Evolutionary conservation across 1,284 basidiomycete genomes (phyloP), one percentile per base, ranked within the genome.

Genomic region (Tylopilus orsonianus): DNA sequence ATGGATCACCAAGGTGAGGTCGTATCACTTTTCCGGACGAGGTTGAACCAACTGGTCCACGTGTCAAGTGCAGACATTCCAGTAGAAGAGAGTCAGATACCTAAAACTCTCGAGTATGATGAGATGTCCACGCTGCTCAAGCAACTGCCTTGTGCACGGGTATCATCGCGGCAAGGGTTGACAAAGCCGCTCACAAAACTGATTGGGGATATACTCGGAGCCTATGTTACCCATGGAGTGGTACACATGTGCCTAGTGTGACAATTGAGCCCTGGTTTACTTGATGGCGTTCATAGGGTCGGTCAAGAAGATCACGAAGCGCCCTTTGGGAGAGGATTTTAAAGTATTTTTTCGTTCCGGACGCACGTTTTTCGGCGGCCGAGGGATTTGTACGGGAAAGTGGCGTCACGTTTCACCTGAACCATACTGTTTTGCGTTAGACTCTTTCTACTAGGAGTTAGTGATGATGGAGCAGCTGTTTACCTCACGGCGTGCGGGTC

Each of bases 351-450:
- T 92, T 44, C 68, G 77, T 37, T 65, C 66, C 0, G 88, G 89
- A 1, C 83, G 92, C 60, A 75, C 85, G 0, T 92, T 93, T 68
- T 90, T 87, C 7, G 75, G 92, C 57, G 90, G 94, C 65, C 91
- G 90, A 2, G 90, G 90, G 0, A 73, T 93, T 24, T 93, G 93
- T 66, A 85, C n/a, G n/a, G n/a, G n/a, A n/a, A n/a, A n/a, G n/a
- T n/a, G n/a, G 14, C 43, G 44, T 49, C 26, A 4, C 33, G 27
- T n/a, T 29, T 49, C 29, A 43, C 29, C 12, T 22, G 14, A 40
- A 46, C 30, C 39, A 36, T 39, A 33, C 53, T 48, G 40, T 35
- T 42, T 47, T 53, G 33, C 35, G 49, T 47, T 51, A 85, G 81
- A 93, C 61, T 90, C 88, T 60, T 87, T 92, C 59, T 85, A 83